Base-by-base conservation (phyloP, 2,329 filamentous ascomycete species). In the Fusarium foetens region DNA sequence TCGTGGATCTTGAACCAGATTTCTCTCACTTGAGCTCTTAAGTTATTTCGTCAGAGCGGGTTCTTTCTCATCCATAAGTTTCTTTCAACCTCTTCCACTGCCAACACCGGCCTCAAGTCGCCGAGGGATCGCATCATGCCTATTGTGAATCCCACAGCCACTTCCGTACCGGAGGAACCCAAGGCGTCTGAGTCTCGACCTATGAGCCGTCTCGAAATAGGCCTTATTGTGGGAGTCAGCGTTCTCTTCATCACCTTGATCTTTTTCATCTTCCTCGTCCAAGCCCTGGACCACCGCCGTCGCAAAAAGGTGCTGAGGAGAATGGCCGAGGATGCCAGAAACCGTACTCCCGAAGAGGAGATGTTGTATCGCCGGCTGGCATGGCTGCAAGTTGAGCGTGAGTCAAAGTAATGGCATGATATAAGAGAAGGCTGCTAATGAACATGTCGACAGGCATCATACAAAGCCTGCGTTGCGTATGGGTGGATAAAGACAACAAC, bases 121-220 rank as follows among this genome's bases (percentile, higher is more conserved):
- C 21, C 41, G 13, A 46, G 27, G 23, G 38, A 33, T 43, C 46
- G 14, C 51, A 53, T 31, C 31, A 63, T 57, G 63, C 21, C 55
- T 41, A 36, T 35, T 25, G 65, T 38, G 27, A 52, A 38, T 27
- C 31, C 61, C 29, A 48, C 58, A 33, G 42, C 52, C 23, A 55
- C 70, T 51, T 29, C 53, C 23, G 38, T 29, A 21, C 29, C 64
- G 2, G 42, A 60, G 8, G 45, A 54, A 11, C 31, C 61, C 25
- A 52, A 60, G 23, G 25, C 7, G 21, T 36, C 51, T 17, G 31
- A 39, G 43, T 25, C 52, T 25, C 49, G 21, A 27, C n/a, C 46
- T 17, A 77, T 78, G 63, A 76, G 70, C 12, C 54, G 72, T 25
- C 55, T 75, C 33, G 79, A 80, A 55, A 75, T 79, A 36, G 79